A percentile compares a stretch with the other conserved stretches of the same genome.
These are phyloP conservation scores for Cordyceps tenuipes DNA, from an alignment of 2,329 filamentous ascomycete species.

Conservation along the genomic window DNA sequence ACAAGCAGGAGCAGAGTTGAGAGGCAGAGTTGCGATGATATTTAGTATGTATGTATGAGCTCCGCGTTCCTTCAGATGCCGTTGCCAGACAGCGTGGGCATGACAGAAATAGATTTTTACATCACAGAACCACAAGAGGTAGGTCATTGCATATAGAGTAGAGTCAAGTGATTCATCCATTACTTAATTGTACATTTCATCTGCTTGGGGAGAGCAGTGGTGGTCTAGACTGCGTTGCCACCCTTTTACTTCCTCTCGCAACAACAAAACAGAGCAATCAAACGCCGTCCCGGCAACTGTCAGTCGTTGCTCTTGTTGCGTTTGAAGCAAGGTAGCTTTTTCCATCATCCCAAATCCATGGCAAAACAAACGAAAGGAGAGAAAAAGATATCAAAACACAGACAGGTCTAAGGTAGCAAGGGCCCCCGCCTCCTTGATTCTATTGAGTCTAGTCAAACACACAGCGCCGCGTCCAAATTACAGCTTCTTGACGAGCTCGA, in stretches of 20 bases:
- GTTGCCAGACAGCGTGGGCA: too few species aligned
- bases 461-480: slow-evolving; percentile 43
- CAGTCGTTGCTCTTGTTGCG: slow-evolving; percentile 4
- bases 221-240: not conserved
- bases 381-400: not conserved
- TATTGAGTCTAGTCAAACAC: slow-evolving; percentile 5
- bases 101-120: too few species aligned
- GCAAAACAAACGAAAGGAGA: slow-evolving; percentile 1
- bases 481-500: slow-evolving; percentile 87
- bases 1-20: too few species aligned
- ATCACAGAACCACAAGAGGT: too few species aligned
- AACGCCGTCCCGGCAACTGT: slow-evolving; percentile 10
- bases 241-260: not conserved
- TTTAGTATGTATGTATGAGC: too few species aligned
- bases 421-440: not conserved
- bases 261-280: slow-evolving; percentile 5
- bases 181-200: slow-evolving; percentile 11
- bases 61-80: too few species aligned
- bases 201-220: slow-evolving; percentile 1
- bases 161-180: slow-evolving; percentile 2
- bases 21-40: too few species aligned
- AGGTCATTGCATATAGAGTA: not conserved
- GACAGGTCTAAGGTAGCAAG: slow-evolving; percentile 5
- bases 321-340: not conserved
- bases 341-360: slow-evolving; percentile 5